A percentile compares a stretch with the other conserved stretches of the same genome.
Conservation (phyloP, 306 rosid genomes). For the Hippophae gyantsensis region DNA sequence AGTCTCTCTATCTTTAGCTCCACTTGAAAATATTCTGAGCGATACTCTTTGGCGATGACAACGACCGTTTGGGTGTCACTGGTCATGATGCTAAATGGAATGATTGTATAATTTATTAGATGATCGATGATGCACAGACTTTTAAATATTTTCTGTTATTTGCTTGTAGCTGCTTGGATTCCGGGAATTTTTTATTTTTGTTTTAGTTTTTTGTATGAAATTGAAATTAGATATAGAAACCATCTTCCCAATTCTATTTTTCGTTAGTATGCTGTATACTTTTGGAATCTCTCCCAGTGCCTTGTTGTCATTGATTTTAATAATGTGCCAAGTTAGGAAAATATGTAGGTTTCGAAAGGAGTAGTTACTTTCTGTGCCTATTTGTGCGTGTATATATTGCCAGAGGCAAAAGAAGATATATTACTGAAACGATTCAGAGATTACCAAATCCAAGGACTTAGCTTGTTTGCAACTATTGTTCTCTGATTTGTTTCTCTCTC, state of each 20-base stretch:
- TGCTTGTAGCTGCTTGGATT: background rate
- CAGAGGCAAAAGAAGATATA: background rate
- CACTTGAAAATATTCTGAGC: too few species aligned
- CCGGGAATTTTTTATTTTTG: background rate
- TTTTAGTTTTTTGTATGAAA: background rate
- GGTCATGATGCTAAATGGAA: background rate
- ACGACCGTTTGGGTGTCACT: background rate
- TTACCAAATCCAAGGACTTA: background rate
- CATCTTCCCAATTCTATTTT: background rate
- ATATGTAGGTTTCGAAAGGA: background rate
- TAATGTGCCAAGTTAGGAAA: background rate
- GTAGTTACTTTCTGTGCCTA: background rate
- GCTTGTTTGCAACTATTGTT: background rate
- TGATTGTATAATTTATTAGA: background rate
- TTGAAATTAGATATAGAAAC: background rate
- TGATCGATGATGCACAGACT: background rate
- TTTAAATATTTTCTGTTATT: background rate
- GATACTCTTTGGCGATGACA: too few species aligned
- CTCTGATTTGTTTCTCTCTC: constrained; percentile 18
- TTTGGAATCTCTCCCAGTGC: too few species aligned
- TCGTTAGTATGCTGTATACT: background rate
- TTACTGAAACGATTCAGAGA: background rate
- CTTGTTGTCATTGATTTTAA: background rate
- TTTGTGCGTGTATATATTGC: too few species aligned
- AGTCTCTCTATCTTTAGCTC: too few species aligned